phyloP scores from a whole-genome alignment of 108 stramenopile genomes.

The Licmophora abbreviata region DNA sequence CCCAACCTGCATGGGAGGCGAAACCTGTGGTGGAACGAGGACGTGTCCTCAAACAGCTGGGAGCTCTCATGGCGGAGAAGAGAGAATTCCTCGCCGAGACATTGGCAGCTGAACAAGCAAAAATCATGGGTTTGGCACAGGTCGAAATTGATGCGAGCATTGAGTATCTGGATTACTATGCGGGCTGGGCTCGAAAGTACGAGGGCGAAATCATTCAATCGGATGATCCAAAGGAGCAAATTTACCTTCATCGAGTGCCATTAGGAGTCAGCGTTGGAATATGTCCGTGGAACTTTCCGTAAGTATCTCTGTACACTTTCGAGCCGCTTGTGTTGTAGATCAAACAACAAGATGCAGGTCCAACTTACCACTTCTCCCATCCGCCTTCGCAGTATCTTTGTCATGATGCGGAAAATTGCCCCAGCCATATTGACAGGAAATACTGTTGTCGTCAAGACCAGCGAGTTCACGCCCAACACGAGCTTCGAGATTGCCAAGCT shows the following conservation, averaged over 20 bases:
- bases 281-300: not conserved
- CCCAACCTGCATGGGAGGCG: conserved; percentile 16
- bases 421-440: conserved; percentile 40
- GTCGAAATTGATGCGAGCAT: conserved; percentile 18
- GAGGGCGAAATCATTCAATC: conserved; percentile 12
- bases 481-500: conserved; percentile 9
- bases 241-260: conserved; percentile 10
- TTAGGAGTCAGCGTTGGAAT: conserved; percentile 11
- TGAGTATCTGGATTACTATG: conserved; percentile 34
- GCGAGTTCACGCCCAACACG: conserved; percentile 32
- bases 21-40: conserved; percentile 2
- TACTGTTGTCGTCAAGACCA: conserved; percentile 33
- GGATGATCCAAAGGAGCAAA: conserved; percentile 7
- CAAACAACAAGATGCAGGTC: too few relatives aligned
- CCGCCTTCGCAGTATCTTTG: too few relatives aligned
- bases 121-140: conserved; percentile 10
- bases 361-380: too few relatives aligned
- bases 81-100: conserved; percentile 14
- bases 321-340: too few relatives aligned
- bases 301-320: not conserved
- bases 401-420: conserved; percentile 33
- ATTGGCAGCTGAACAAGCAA: conserved; percentile 17
- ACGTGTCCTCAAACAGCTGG: not conserved
- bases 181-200: conserved; percentile 13
- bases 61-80: not conserved